Conservation (phyloP, 2,329 filamentous ascomycete genomes). For the Elsinoe necatrix region DNA sequence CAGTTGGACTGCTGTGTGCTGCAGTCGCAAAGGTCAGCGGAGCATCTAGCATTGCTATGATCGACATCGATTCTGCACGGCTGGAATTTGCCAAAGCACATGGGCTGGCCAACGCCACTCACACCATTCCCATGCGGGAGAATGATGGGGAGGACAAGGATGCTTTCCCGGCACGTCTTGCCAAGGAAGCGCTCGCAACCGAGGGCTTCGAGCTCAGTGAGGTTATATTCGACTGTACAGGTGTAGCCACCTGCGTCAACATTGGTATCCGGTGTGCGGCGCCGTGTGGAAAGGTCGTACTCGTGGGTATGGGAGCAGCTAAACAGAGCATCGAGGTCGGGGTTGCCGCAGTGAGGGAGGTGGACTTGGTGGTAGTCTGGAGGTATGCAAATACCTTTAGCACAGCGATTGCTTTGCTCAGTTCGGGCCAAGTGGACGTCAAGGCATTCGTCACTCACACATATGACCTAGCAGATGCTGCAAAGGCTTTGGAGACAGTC, state of each 20-base stretch:
- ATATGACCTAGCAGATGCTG: neutral
- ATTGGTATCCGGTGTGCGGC: constrained; percentile 4
- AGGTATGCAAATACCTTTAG: constrained; percentile 1
- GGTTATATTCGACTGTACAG: constrained; percentile 31
- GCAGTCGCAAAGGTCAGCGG: constrained; percentile 79
- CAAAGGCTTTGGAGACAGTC: constrained; percentile 3
- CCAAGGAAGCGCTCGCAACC: constrained; percentile 15
- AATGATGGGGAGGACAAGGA: neutral
- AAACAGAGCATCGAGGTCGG: neutral
- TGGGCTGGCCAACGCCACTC: constrained; percentile 29
- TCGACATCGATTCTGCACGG: constrained; percentile 75
- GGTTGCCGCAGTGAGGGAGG: neutral
- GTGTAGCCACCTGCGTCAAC: constrained; percentile 28
- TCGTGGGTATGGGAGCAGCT: constrained; percentile 6
- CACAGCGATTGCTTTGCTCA: neutral
- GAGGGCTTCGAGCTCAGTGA: constrained; percentile 28
- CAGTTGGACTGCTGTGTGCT: constrained; percentile 75
- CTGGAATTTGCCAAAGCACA: constrained; percentile 62
- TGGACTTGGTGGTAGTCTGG: constrained; percentile 1
- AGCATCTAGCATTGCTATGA: constrained; percentile 73
- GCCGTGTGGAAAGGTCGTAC: neutral
- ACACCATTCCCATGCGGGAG: neutral
- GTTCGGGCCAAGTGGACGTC: neutral
- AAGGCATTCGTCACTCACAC: constrained; percentile 4
- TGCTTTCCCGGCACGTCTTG: neutral